Conservation (phyloP, 1,139 yeast species). For the Pichia sp. region DNA sequence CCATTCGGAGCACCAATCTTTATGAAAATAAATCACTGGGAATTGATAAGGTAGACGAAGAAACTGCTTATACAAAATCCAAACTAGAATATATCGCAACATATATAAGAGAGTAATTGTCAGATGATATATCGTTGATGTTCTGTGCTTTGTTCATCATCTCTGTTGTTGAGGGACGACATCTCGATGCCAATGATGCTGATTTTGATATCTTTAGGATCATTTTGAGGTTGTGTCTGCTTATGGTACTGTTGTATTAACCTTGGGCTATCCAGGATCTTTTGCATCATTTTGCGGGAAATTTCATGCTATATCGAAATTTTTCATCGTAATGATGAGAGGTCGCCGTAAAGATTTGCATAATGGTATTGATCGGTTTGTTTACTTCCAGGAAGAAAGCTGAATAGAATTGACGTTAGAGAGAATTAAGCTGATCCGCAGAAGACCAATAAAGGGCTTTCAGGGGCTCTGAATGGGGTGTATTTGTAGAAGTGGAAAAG, state of each 20-base stretch:
- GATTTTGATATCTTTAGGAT: conserved; percentile 66
- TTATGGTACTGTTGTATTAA: conserved; percentile 91
- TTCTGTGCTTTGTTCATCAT: conserved; percentile 80
- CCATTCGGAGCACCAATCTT: conserved; percentile 93
- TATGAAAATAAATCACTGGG: conserved; percentile 96
- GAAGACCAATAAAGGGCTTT: background rate
- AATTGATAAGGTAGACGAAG: conserved; percentile 47
- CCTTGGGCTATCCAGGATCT: conserved; percentile 70
- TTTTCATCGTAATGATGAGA: conserved; percentile 86
- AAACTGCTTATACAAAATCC: conserved; percentile 23
- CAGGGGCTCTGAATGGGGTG: background rate
- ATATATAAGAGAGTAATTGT: conserved; percentile 85
- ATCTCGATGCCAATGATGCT: conserved; percentile 42
- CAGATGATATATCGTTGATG: conserved; percentile 92
- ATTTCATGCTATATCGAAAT: conserved; percentile 68
- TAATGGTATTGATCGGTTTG: conserved; percentile 87
- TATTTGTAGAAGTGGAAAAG: background rate
- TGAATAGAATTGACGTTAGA: conserved; percentile 61
- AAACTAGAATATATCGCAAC: conserved; percentile 60
- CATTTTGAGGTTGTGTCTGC: conserved; percentile 91
- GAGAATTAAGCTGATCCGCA: conserved; percentile 34
- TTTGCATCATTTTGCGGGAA: conserved; percentile 69
- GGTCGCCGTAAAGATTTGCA: conserved; percentile 97
- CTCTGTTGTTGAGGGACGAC: conserved; percentile 76
- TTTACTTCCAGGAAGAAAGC: conserved; percentile 70